A percentile compares a stretch with the other conserved stretches of the same genome.
These are phyloP conservation scores for Castanopsis chinensis DNA, from an alignment of 306 rosid species.

Conservation along the genomic window DNA sequence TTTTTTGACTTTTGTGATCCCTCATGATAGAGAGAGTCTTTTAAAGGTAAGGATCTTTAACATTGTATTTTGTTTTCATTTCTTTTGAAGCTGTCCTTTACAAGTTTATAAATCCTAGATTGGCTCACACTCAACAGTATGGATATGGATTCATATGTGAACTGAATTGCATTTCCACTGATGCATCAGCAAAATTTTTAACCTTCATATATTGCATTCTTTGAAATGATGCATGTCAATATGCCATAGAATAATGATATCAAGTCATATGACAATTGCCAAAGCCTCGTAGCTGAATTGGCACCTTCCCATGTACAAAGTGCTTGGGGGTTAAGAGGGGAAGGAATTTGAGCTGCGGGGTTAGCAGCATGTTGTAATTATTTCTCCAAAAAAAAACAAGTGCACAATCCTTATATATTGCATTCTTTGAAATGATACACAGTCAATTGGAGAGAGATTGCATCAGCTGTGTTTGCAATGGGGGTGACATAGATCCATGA, in stretches of 20 bases:
- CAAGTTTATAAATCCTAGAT: neutral
- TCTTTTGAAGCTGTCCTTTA: neutral
- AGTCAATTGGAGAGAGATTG: neutral
- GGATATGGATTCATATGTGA: neutral
- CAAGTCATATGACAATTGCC: neutral
- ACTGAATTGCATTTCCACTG: neutral
- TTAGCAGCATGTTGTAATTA: too few relatives aligned
- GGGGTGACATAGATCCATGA: too few relatives aligned
- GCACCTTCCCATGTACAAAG: too few relatives aligned
- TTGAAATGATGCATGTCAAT: too few relatives aligned
- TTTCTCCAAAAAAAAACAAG: neutral
- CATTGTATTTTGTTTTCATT: neutral
- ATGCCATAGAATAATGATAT: neutral
- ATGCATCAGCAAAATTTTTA: neutral
- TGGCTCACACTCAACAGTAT: neutral
- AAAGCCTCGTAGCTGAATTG: too few relatives aligned
- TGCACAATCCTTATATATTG: neutral
- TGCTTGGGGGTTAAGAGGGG: too few relatives aligned
- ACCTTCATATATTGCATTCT: too few relatives aligned
- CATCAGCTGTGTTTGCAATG: neutral
- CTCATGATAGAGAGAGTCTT: conserved; percentile 68
- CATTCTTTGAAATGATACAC: neutral
- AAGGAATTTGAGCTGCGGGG: too few relatives aligned
- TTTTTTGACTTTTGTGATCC: conserved; percentile 69
- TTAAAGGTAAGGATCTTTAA: conserved; percentile 38